Evolutionary conservation across 306 rosid species (phyloP).

Genomic region (barrel medic (Medicago truncatula)): DNA sequence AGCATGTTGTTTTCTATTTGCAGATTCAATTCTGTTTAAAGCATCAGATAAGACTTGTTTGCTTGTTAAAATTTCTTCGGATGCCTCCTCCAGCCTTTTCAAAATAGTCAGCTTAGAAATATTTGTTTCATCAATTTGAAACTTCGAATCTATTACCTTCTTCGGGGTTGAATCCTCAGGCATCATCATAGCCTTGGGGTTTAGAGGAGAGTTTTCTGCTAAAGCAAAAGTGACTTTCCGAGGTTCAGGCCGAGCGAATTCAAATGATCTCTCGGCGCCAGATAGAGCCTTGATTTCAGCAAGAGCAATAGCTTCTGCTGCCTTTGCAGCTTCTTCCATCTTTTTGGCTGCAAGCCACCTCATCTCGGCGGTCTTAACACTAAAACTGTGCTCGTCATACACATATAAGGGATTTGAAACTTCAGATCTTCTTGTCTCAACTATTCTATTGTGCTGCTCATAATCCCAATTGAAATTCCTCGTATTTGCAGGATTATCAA

Average conservation of each 20-base stretch:
- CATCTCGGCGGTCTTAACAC: conserved; percentile 82
- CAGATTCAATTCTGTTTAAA: conserved; percentile 75
- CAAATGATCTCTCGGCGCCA: conserved; percentile 46
- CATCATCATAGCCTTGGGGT: conserved; percentile 45
- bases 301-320: conserved; percentile 93
- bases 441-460: conserved; percentile 44
- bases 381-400: conserved; percentile 46
- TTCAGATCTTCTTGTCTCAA: conserved; percentile 49
- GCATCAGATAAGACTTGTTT: conserved; percentile 82
- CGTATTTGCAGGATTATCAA: conserved; percentile 42
- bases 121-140: conserved; percentile 57
- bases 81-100: conserved; percentile 79
- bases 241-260: conserved; percentile 63
- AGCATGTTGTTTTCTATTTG: conserved; percentile 73
- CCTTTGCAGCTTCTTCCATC: conserved; percentile 98
- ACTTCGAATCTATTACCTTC: conserved; percentile 60
- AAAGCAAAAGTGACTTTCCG: conserved; percentile 61
- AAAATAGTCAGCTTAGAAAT: conserved; percentile 61
- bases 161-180: conserved; percentile 58
- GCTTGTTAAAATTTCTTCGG: conserved; percentile 73
- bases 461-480: conserved; percentile 45
- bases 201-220: conserved; percentile 49
- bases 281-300: conserved; percentile 83
- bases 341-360: conserved; percentile 88
- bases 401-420: conserved; percentile 46